Base-by-base conservation (phyloP, 1,284 basidiomycete species). In the Moesziomyces parantarcticus region DNA sequence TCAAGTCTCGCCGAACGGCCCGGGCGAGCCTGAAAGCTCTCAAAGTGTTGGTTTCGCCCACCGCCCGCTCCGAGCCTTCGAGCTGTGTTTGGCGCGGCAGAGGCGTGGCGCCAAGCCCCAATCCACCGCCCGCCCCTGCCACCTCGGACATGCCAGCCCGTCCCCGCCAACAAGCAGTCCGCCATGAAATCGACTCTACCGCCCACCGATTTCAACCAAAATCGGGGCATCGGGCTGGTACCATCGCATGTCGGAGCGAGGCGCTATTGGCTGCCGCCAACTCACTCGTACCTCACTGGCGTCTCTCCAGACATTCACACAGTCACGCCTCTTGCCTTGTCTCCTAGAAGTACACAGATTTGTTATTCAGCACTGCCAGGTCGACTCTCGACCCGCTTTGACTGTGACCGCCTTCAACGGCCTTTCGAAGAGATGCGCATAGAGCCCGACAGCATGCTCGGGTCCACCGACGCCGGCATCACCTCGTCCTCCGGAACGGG, bases 401-500 rank as follows among this genome's bases (percentile, higher is more conserved):
- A 25, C 6, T 16, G 32, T 36, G 32, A 22, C 36, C 26, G 6
- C 21, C 14, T 21, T 59, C 53, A 61, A 48, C 65, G 59, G 26
- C 65, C 59, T 21, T 53, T 50, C 14, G 50, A 34, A 49, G 52
- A 29, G 13, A 43, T 48, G 1, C 68, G 62, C 3, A 49, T 54
- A 18, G 63, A 62, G 16, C 63, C 63, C 42, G 59, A 74, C n/a
- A 74, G 56, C 66, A 74, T 69, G 44, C 66, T 69, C 49, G 71
- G 71, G 41, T 74, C 71, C 16, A 74, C 71, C 52, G 71, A 74
- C 3, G 71, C 71, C 21, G 71, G 71, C 62, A 74, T 74, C 51
- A 54, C 50, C 40, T 62, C 62, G 29, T 69, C 65, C 43, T 69
- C 62, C 11, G 61, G 58, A 20, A 69, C 50, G 8, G 71, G 71